Evolutionary conservation across 805 yeast species (phyloP).

Genomic region (Candida oleophila): DNA sequence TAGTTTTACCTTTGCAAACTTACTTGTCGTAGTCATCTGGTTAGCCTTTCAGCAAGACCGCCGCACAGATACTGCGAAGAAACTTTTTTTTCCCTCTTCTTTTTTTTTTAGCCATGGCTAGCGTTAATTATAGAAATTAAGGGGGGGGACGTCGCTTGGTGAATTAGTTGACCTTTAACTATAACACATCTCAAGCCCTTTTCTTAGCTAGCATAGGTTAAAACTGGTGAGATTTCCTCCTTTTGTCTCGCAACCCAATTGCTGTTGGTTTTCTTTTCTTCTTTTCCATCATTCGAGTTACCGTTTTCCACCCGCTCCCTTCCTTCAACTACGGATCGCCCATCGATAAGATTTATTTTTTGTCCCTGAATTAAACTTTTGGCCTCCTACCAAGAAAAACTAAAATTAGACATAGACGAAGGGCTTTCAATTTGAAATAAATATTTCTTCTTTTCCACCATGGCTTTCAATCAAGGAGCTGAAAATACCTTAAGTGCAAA

Average conservation of each 20-base stretch:
- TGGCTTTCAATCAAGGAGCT: neutral
- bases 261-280: too few relatives aligned
- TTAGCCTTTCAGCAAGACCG: too few relatives aligned
- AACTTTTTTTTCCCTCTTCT: neutral
- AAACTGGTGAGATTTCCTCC: neutral
- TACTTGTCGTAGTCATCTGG: neutral
- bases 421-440: too few relatives aligned
- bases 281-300: too few relatives aligned
- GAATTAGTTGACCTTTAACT: neutral
- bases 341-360: neutral
- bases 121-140: neutral
- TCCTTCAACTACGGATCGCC: too few relatives aligned
- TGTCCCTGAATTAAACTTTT: neutral
- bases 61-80: neutral
- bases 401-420: neutral
- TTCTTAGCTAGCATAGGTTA: neutral
- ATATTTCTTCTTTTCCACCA: neutral
- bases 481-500: neutral
- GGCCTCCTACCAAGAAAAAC: neutral
- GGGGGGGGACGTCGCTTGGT: neutral
- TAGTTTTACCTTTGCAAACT: neutral
- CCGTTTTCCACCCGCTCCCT: too few relatives aligned
- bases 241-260: neutral
- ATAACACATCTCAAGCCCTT: neutral
- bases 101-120: neutral